Evolutionary conservation across 2,329 filamentous ascomycete genomes (phyloP).

Genomic region (Laburnicola sp.): DNA sequence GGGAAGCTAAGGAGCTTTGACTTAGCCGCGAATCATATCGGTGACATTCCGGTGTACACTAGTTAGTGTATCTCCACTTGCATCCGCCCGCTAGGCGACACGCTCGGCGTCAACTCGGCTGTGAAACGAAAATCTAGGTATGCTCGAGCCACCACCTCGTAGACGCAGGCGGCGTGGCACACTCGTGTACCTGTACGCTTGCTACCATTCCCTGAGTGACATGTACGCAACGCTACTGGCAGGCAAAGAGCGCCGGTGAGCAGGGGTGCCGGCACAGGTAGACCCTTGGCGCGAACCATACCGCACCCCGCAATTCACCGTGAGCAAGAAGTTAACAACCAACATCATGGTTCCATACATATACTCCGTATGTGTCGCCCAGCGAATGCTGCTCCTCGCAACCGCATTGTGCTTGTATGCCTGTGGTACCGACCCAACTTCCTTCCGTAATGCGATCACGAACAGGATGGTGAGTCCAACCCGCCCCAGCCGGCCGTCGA

Average conservation of each 20-base stretch:
- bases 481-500: slow-evolving; percentile 10
- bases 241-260: slow-evolving; percentile 9
- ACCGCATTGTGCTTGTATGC: slow-evolving; percentile 17
- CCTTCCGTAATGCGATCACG: slow-evolving; percentile 42
- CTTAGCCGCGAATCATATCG: slow-evolving; percentile 35
- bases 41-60: slow-evolving; percentile 23
- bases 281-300: slow-evolving; percentile 41
- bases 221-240: slow-evolving; percentile 2
- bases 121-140: slow-evolving; percentile 24
- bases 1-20: slow-evolving; percentile 17
- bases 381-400: slow-evolving; percentile 28
- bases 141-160: neutral
- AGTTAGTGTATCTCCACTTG: slow-evolving; percentile 16
- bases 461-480: slow-evolving; percentile 43
- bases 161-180: neutral
- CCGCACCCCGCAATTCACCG: slow-evolving; percentile 40
- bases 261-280: slow-evolving; percentile 11
- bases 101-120: slow-evolving; percentile 26
- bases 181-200: neutral
- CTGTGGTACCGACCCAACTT: slow-evolving; percentile 19
- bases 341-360: slow-evolving; percentile 34
- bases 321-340: slow-evolving; percentile 24
- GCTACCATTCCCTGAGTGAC: slow-evolving; percentile 27
- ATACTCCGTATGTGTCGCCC: slow-evolving; percentile 33
- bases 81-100: slow-evolving; percentile 8